phyloP scores from a whole-genome alignment of 306 rosid genomes.

The Trichosanthes cucumerina region DNA sequence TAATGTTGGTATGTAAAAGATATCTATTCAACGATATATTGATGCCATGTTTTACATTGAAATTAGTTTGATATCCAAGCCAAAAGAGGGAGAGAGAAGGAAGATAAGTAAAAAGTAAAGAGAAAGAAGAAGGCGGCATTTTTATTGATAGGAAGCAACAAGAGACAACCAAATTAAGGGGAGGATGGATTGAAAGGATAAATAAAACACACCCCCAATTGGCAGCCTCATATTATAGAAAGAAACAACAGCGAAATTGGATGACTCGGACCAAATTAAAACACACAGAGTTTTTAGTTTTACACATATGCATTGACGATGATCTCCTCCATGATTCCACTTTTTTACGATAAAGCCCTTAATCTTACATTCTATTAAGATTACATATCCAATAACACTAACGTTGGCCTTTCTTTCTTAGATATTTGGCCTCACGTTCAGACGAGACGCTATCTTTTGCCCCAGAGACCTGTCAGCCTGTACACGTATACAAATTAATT shows the following conservation, averaged over 20 bases:
- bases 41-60: no score
- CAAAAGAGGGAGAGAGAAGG: not conserved
- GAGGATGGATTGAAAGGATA: no score
- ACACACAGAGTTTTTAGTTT: not conserved
- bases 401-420: constrained; percentile 5
- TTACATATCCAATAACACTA: not conserved
- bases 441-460: constrained; percentile 78
- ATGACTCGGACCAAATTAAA: no score
- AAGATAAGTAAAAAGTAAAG: not conserved
- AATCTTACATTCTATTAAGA: not conserved
- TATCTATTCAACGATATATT: no score
- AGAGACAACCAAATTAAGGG: not conserved
- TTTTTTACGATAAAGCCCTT: not conserved
- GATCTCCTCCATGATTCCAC: not conserved
- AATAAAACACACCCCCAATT: no score
- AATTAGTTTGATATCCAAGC: no score
- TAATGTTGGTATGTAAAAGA: no score
- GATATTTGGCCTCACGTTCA: constrained; percentile 67
- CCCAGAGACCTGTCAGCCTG: constrained; percentile 71
- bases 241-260: no score
- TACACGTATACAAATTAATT: not conserved
- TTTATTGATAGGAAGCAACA: not conserved
- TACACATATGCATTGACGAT: not conserved
- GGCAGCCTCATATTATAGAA: no score
- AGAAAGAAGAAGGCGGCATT: no score